Base-by-base conservation (phyloP, 305 asterid species). In the Solanum hybrid region DNA sequence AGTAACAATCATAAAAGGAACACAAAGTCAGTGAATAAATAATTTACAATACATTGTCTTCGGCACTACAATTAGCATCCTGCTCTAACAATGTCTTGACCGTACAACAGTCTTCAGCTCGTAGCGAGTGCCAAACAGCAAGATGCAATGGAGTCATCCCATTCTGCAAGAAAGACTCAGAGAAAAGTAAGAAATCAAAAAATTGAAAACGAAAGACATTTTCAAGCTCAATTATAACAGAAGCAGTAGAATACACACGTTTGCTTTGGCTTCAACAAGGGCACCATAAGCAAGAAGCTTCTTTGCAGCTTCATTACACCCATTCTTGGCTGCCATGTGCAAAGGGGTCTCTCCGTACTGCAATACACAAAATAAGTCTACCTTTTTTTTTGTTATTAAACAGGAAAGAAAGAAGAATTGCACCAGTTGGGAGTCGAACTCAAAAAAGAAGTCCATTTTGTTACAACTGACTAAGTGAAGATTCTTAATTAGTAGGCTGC, bases 131-230 rank as follows among this genome's bases (percentile, higher is more conserved):
- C 98, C 98, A 96, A 64, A 96, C 99, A 92, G 98, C 97, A 93
- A 96, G 99, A 92, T 97, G 99, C 91, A 97, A 89, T 81, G 99
- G 99, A 89, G 97, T 96, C 99, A 97, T 97, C 76, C 99, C 99
- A 88, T 97, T 97, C 99, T 97, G 95, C 89, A 88, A 80, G 32
- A 60, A 60, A 60, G 71, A 60, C 71, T 24, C 29, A 37, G 79
- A 38, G 79, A 73, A 37, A 72, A 26, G 78, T 80, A 89, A 88
- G 78, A 14, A 80, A 37, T 38, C 64, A 80, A 38, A 80, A 11
- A 60, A 60, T 19, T 60, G 71, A 79, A 36, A 13, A 12, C 8
- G 10, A 7, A 13, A 79, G 27, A 37, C n/a, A 40, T 24, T 19
- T 24, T 37, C 35, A 38, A 7, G 86, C 13, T 26, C 35, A 80